Base-by-base conservation (phyloP, 1,284 basidiomycete genomes). In the Leccinum pachyderme region DNA sequence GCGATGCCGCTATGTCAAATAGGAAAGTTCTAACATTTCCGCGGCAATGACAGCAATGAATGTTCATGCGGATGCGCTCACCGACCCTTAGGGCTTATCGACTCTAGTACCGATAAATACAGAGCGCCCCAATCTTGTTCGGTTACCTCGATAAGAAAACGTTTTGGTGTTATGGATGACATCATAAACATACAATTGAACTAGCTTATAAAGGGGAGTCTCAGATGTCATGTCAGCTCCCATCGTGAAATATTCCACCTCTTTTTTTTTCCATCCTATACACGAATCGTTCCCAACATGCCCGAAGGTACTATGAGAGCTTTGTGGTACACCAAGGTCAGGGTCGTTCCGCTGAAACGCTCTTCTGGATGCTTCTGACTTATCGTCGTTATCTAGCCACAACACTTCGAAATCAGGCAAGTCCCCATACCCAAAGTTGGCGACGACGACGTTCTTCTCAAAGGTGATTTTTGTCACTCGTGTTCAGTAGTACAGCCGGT, bases 1-100 rank as follows among this genome's bases (percentile, higher is more conserved):
- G n/a, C 35, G n/a, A 37, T 37, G 91, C 91, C 59, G 89, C 87
- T 35, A 93, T 77, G 74, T 93, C 91, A 66, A 93, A 37, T 91
- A 1, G 91, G 91, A 64, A 93, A 89, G 18, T 72, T 93, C 91
- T 62, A 93, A 87, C 18, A 92, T 78, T 73, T 93, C 91, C 32
- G 90, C 87, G 9, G 81, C 76, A 76, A 93, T 89, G n/a, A 91
- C 90, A 37, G 91, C 89, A 18, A 81, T 70, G 89, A 82, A 57
- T 43, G 43, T 25, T 24, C 47, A 39, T 55, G 56, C 37, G 53
- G 18, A 37, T 9, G 29, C 29, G 29, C 29, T 29, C 29, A 29
- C 35, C 18, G 35, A 37, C 35, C 5, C 2, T 18, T 37, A 1
- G 35, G 11, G 18, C 29, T 11, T 29, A 29, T 32, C 7, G 31